Evolutionary conservation across 805 yeast genomes (phyloP), one percentile per base, ranked within the genome.

Genomic region (Yarrowia alimentaria): DNA sequence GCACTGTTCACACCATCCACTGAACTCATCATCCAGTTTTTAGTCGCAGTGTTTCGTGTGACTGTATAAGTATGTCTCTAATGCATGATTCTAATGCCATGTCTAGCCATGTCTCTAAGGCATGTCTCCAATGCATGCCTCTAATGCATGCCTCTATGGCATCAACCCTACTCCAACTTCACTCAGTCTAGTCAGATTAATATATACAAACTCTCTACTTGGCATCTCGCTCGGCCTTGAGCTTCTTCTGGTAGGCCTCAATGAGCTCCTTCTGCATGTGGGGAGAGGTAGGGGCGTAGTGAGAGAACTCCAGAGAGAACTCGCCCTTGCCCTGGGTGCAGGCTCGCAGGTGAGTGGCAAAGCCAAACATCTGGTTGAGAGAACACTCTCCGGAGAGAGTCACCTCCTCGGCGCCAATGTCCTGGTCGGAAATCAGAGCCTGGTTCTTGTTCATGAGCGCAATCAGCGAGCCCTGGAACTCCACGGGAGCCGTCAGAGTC

Each of bases 291-390:
- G 95, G 96, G 45, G 91, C 80, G 67, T 91, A 93, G 63, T 88
- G 85, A 65, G 85, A 83, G 73, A 93, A 93, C 68, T 93, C 99
- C 68, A 93, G 77, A 2, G 96, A 79, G 68, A 93, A 93, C 71
- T 94, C 98, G 63, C 99, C 99, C 68, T 93, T 93, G 71, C 99
- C 99, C 71, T 93, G 99, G 12, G 99, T 91, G 54, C 86, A 81
- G 16, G 99, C 98, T 75, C 99, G 84, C 64, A 93, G 76, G 19
- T 87, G 80, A 7, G 98, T 86, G 6, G 98, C 96, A 65, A 93
- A 87, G 29, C 99, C 99, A 68, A 93, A 93, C 88, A 93, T 80
- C 56, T 86, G 79, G 73, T 90, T 90, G 70, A 93, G 79, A n/a
- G 98, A 85, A 73, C 98, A 91, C 68, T 93, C 98, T 24, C 97